Percentiles rank a stretch among this genome's conserved stretches.
These are phyloP conservation scores for Talaromyces borbonicus DNA, from an alignment of 495 filamentous ascomycete genomes.

Conservation along the genomic window DNA sequence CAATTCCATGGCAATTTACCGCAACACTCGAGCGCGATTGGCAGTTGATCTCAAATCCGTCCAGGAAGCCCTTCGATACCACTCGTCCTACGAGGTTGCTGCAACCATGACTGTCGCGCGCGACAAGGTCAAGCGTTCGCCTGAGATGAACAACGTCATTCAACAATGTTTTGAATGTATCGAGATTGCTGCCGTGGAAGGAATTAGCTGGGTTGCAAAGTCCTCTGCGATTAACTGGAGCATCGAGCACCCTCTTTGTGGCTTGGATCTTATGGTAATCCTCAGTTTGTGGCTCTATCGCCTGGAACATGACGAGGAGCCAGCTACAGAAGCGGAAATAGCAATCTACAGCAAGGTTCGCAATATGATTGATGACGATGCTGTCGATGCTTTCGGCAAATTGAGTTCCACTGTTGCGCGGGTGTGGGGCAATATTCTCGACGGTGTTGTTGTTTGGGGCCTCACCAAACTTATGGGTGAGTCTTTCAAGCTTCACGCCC, in stretches of 20 bases:
- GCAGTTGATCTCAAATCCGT: slow-evolving; percentile 92
- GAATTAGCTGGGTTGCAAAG: slow-evolving; percentile 95
- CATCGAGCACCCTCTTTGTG: slow-evolving; percentile 93
- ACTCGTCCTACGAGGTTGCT: slow-evolving; percentile 93
- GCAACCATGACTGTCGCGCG: slow-evolving; percentile 91
- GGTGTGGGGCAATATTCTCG: slow-evolving; percentile 96
- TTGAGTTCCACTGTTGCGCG: slow-evolving; percentile 88
- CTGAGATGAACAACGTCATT: slow-evolving; percentile 97
- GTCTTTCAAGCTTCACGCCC: slow-evolving; percentile 92
- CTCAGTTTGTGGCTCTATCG: slow-evolving; percentile 97
- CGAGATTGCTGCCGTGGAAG: slow-evolving; percentile 87
- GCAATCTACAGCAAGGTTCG: slow-evolving; percentile 94
- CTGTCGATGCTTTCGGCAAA: slow-evolving; percentile 70
- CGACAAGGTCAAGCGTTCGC: slow-evolving; percentile 85
- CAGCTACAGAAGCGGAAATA: slow-evolving; percentile 81
- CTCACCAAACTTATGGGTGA: slow-evolving; percentile 98
- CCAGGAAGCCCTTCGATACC: slow-evolving; percentile 93
- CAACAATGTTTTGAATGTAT: slow-evolving; percentile 97
- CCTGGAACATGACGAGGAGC: slow-evolving; percentile 97
- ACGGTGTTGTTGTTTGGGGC: slow-evolving; percentile 98
- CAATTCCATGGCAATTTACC: slow-evolving; percentile 96
- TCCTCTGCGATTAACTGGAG: slow-evolving; percentile 99
- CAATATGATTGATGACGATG: slow-evolving; percentile 81
- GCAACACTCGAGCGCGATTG: slow-evolving; percentile 84
- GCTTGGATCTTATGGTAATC: slow-evolving; percentile 96